Evolutionary conservation across 2,329 filamentous ascomycete genomes (phyloP), one percentile per base, ranked within the genome.

Genomic region (Lachnellula subtilissima): DNA sequence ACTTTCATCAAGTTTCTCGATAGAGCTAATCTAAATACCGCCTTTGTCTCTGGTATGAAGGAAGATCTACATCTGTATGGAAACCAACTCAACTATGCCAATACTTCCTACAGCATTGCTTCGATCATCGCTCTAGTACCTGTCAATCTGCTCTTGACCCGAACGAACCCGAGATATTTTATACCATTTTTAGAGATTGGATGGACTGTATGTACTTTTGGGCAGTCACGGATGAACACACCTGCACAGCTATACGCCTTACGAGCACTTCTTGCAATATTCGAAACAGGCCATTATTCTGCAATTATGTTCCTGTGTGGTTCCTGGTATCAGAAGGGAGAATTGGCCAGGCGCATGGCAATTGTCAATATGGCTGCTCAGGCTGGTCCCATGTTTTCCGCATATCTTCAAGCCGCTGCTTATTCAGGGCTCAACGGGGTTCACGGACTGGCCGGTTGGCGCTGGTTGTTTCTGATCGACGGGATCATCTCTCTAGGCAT

Each of bases 331-430:
- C 78, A 80, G 57, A 78, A 75, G 49, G 75, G 76, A 12, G 82
- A 85, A 61, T 75, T 84, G 43, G 77, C 78, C 0, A 81, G 80
- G 50, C 76, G 82, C 2, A 80, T 82, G 46, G 79, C 75, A 7
- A 67, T 85, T 1, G 84, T 82, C 61, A 80, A 83, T 58, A 79
- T 81, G n/a, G 79, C 78, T 1, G 80, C 79, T 0, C 77, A 83
- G 2, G 64, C 84, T 0, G 73, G 73, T 15, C 37, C 53, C 5
- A 52, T 57, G 35, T 57, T 60, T 42, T 28, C 49, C 15, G 55
- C 50, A 68, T 59, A 61, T n/a, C 40, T 57, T 8, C 57, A 69
- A 61, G 60, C 66, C 11, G 66, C 65, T 12, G 50, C 61, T 1
- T 67, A 68, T 46, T 61, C 60, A 2, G 59, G 60, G 7, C 59